Conservation (phyloP, 768 basidiomycete species). For the Lactarius akahatsu region DNA sequence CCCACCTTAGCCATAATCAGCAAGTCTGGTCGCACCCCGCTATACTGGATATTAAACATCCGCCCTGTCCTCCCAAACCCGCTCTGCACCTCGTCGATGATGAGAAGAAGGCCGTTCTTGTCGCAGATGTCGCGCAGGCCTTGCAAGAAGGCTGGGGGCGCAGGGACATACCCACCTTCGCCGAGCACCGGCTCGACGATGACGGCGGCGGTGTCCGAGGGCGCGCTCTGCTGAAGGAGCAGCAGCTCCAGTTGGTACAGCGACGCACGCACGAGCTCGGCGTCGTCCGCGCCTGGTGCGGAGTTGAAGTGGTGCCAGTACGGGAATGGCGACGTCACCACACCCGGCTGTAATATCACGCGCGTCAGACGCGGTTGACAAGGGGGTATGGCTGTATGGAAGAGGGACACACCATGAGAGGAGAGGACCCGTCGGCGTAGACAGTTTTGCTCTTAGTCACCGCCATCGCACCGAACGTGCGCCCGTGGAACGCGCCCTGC, state of each 20-base stretch:
- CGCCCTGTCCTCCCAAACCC: constrained; percentile 89
- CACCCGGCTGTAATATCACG: constrained; percentile 61
- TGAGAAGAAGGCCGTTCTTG: constrained; percentile 78
- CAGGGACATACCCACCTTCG: constrained; percentile 94
- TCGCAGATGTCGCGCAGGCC: constrained; percentile 86
- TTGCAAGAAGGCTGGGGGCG: constrained; percentile 74
- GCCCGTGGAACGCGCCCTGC: constrained; percentile 92
- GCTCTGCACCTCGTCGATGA: constrained; percentile 85
- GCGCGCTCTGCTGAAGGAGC: constrained; percentile 74
- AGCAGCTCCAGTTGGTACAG: constrained; percentile 83
- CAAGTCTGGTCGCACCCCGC: constrained; percentile 84
- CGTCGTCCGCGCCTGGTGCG: constrained; percentile 51
- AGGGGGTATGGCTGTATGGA: background rate
- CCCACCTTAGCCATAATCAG: constrained; percentile 82
- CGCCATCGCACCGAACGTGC: constrained; percentile 91
- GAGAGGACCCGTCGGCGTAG: constrained; percentile 75
- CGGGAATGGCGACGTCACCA: constrained; percentile 79
- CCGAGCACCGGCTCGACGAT: constrained; percentile 91
- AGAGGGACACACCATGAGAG: constrained; percentile 67
- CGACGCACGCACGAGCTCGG: constrained; percentile 58
- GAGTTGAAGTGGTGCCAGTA: constrained; percentile 88
- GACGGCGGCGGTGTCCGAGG: constrained; percentile 89
- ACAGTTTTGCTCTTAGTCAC: constrained; percentile 93
- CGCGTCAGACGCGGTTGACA: background rate
- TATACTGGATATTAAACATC: constrained; percentile 79